Conservation (phyloP, 345 rosid genomes). For the Gossypium anomalum region DNA sequence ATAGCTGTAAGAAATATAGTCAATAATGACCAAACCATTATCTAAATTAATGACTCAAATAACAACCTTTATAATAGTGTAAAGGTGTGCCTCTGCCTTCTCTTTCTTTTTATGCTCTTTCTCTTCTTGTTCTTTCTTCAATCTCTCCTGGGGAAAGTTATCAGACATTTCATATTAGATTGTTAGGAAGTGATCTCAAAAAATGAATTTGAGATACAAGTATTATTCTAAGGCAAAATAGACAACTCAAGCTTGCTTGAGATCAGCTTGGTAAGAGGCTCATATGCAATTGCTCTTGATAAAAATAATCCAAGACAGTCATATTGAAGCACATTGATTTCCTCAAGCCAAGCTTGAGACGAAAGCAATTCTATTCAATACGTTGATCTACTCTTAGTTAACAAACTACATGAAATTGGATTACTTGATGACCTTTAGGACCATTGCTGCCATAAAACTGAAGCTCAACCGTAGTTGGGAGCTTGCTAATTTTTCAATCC, state of each 20-base stretch:
- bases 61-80: conserved; percentile 75
- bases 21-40: background rate
- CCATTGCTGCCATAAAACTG: background rate
- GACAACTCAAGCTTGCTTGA: background rate
- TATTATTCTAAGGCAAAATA: background rate
- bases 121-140: conserved; percentile 95
- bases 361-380: conserved; percentile 5
- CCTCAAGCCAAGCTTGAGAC: conserved; percentile 14
- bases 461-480: conserved; percentile 3
- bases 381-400: background rate
- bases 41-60: conserved; percentile 7
- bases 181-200: background rate
- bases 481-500: conserved; percentile 1
- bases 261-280: conserved; percentile 9
- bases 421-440: background rate
- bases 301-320: conserved; percentile 6
- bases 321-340: conserved; percentile 5
- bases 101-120: conserved; percentile 83
- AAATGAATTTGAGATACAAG: background rate
- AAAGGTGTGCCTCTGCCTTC: conserved; percentile 87
- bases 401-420: conserved; percentile 12
- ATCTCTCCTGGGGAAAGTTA: conserved; percentile 56
- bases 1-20: conserved; percentile 9
- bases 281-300: conserved; percentile 8
- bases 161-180: conserved; percentile 8